Conservation (phyloP, 192 early-diverging fungal genomes). For the Umbelopsis isabellina region DNA sequence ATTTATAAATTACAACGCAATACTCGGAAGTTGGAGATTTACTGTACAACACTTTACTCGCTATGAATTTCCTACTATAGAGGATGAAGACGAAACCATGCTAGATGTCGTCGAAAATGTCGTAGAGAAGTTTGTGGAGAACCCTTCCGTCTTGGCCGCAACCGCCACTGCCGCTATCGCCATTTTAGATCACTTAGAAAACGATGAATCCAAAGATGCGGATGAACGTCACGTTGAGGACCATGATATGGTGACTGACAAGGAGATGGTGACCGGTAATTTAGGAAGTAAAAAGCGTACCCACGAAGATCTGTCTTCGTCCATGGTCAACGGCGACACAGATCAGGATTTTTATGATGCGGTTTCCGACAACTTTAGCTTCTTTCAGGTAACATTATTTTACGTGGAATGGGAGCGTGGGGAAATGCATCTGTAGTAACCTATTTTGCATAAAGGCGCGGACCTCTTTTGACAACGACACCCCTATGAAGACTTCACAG, state of each 20-base stretch:
- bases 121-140: slow-evolving; percentile 3
- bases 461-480: slow-evolving; percentile 1
- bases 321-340: neutral
- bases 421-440: neutral
- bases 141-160: neutral
- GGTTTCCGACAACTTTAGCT: neutral
- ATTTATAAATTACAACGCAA: slow-evolving; percentile 70
- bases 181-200: slow-evolving; percentile 4
- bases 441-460: neutral
- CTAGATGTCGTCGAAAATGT: slow-evolving; percentile 1
- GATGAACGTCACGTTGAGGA: neutral
- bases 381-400: neutral
- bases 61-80: slow-evolving; percentile 54
- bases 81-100: slow-evolving; percentile 16
- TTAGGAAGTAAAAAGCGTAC: neutral
- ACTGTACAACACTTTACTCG: slow-evolving; percentile 80
- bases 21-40: slow-evolving; percentile 84
- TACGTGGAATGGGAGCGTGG: neutral
- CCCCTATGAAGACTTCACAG: neutral
- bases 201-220: neutral
- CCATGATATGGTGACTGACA: slow-evolving; percentile 1
- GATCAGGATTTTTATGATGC: neutral
- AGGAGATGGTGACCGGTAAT: neutral
- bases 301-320: neutral
- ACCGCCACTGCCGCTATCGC: slow-evolving; percentile 16